Conservation (phyloP, 257 asterid genomes). For the Primulina tabacum region DNA sequence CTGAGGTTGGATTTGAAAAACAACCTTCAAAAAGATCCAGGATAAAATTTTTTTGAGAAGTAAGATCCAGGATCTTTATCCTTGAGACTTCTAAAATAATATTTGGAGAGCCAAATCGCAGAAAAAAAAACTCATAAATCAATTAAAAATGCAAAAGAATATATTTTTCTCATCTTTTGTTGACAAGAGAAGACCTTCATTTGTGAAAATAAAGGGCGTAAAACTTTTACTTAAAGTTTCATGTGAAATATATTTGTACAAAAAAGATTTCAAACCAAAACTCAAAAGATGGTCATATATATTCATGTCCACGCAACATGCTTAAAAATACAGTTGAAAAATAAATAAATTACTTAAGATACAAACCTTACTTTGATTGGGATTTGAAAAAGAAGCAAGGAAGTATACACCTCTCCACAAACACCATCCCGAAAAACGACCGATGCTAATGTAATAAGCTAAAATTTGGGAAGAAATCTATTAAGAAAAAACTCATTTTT, state of each 20-base stretch:
- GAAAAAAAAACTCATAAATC: background rate
- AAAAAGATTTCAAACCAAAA: background rate
- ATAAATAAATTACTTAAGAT: background rate
- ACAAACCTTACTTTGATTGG: background rate
- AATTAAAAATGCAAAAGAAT: background rate
- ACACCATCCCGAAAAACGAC: background rate
- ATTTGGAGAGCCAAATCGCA: background rate
- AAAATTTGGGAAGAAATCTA: background rate
- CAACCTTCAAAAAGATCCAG: constrained; percentile 8
- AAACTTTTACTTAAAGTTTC: too few species aligned
- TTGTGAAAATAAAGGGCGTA: too few species aligned
- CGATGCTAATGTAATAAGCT: too few species aligned
- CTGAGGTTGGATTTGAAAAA: background rate
- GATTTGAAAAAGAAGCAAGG: background rate
- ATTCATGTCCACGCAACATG: background rate
- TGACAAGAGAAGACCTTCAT: background rate
- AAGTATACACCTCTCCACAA: background rate
- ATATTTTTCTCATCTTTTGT: background rate
- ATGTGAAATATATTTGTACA: background rate
- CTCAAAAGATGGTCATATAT: background rate
- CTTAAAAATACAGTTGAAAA: too few species aligned
- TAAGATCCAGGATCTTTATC: constrained; percentile 7
- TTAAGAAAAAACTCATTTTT: background rate
- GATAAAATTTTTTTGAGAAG: background rate
- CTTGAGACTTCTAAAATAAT: too few species aligned